Evolutionary conservation across 2,329 filamentous ascomycete species (phyloP).

Genomic region (Penicillium glabrum): DNA sequence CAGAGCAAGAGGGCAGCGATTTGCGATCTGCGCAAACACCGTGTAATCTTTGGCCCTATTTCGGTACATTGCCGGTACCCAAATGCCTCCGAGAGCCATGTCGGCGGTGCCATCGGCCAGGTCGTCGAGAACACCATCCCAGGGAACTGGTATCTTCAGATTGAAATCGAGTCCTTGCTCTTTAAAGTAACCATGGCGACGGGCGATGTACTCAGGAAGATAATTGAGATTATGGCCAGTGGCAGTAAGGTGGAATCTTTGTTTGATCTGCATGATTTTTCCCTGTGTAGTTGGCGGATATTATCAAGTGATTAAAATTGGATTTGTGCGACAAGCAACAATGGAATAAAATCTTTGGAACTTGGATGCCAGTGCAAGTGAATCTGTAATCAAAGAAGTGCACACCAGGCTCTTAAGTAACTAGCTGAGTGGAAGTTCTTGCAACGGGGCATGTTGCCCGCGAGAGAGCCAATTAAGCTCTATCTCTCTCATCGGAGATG

Average conservation of each 20-base stretch:
- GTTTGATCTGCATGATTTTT: neutral
- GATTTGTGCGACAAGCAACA: neutral
- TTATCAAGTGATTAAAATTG: neutral
- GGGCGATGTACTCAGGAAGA: conserved; percentile 8
- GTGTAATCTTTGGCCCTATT: conserved; percentile 3
- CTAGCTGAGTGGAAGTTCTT: too few species aligned
- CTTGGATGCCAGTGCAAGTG: too few species aligned
- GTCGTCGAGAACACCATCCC: conserved; percentile 5
- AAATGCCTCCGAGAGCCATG: conserved; percentile 5
- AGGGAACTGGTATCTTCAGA: conserved; percentile 1
- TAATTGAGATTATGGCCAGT: conserved; percentile 9
- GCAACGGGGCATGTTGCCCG: too few species aligned
- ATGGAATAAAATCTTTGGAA: neutral
- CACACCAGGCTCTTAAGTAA: too few species aligned
- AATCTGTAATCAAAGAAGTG: too few species aligned
- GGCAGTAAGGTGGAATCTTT: conserved; percentile 3
- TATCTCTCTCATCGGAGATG: too few species aligned
- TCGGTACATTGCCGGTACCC: conserved; percentile 9
- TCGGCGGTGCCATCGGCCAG: neutral
- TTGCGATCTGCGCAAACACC: conserved; percentile 6
- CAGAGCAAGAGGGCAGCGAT: conserved; percentile 4
- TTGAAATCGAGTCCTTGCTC: conserved; percentile 3
- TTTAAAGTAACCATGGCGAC: conserved; percentile 6
- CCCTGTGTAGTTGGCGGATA: too few species aligned
- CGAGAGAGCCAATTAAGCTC: too few species aligned